These are phyloP conservation scores for Aspergillus nanangensis DNA, from an alignment of 495 filamentous ascomycete species.

Conservation along the genomic window DNA sequence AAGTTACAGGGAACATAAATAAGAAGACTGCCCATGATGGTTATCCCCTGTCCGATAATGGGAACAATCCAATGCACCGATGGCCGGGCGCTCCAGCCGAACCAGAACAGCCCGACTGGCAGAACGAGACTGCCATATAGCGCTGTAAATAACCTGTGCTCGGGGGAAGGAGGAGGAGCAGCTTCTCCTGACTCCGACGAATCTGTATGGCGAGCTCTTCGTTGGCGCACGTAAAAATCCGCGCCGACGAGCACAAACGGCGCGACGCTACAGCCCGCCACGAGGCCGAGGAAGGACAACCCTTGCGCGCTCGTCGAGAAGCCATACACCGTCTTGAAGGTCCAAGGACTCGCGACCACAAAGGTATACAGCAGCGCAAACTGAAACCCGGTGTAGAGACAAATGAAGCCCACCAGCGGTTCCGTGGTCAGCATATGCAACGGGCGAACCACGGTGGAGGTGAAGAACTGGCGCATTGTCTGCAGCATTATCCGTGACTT, in stretches of 20 bases:
- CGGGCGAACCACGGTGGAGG: constrained; percentile 30
- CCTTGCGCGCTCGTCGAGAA: constrained; percentile 13
- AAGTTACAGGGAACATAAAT: constrained; percentile 17
- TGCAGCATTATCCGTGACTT: too few relatives aligned
- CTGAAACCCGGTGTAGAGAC: constrained; percentile 33
- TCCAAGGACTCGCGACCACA: constrained; percentile 31
- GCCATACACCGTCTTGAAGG: constrained; percentile 30
- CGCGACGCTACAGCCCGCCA: background rate
- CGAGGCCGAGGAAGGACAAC: background rate
- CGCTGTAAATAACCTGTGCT: constrained; percentile 39
- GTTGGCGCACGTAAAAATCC: background rate
- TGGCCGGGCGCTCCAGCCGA: constrained; percentile 40
- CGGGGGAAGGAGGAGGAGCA: constrained; percentile 18
- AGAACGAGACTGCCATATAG: constrained; percentile 40
- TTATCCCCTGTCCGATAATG: constrained; percentile 33
- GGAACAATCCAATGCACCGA: constrained; percentile 50
- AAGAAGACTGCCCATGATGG: constrained; percentile 10
- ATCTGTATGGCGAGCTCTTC: background rate
- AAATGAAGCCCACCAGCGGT: constrained; percentile 52
- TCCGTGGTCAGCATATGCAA: constrained; percentile 59
- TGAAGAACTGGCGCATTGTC: constrained; percentile 13
- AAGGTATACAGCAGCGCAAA: constrained; percentile 41
- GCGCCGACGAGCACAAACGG: background rate
- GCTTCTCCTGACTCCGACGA: too few relatives aligned
- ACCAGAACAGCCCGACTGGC: constrained; percentile 46